These are phyloP conservation scores for Aureobasidium sp. DNA, from an alignment of 2,329 filamentous ascomycete genomes.

Conservation along the genomic window DNA sequence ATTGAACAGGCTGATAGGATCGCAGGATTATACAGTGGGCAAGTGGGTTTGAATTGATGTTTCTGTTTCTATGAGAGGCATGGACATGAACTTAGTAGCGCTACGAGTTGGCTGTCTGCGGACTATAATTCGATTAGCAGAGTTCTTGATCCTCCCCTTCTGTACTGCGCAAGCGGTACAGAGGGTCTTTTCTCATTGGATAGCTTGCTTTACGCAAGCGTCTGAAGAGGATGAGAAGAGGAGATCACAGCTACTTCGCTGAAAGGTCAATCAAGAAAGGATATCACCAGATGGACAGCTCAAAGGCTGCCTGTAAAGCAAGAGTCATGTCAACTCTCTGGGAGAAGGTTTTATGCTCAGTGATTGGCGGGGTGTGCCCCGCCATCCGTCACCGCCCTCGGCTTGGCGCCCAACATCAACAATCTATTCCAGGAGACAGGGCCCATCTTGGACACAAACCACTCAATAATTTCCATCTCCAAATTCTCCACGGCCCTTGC, in stretches of 20 bases:
- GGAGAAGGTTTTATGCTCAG: background rate
- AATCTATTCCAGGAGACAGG: constrained; percentile 8
- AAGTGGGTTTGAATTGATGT: constrained; percentile 1
- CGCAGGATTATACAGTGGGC: background rate
- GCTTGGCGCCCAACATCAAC: constrained; percentile 10
- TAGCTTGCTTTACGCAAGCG: background rate
- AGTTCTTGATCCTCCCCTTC: constrained; percentile 5
- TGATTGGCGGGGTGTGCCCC: constrained; percentile 10
- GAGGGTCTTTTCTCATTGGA: constrained; percentile 12
- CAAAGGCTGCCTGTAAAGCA: background rate
- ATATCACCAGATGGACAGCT: background rate
- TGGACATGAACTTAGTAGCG: background rate
- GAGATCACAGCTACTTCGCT: background rate
- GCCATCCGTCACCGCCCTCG: constrained; percentile 7
- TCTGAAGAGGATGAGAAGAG: constrained; percentile 2
- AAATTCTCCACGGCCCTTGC: background rate
- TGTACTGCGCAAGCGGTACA: background rate
- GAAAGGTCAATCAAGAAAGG: background rate
- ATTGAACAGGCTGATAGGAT: background rate
- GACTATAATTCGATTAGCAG: background rate
- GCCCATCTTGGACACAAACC: background rate
- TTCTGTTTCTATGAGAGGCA: background rate
- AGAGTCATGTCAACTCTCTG: background rate
- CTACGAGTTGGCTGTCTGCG: background rate
- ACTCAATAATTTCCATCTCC: constrained; percentile 4